phyloP scores from a whole-genome alignment of 2,329 filamentous ascomycete species.

The Rachicladosporium sp. region DNA sequence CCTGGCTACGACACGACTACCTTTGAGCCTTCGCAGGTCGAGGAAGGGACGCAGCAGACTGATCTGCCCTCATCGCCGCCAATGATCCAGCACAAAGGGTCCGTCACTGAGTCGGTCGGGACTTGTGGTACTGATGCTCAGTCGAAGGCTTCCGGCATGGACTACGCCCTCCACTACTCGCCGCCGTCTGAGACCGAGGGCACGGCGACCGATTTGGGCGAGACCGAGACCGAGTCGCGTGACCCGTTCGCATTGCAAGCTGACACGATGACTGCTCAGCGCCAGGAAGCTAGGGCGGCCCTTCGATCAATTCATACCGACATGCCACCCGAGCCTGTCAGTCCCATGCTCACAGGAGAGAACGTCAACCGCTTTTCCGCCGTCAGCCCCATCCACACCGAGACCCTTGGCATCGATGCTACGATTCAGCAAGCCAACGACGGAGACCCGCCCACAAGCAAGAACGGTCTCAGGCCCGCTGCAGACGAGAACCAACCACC shows the following conservation, averaged over 20 bases:
- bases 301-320: too few species aligned
- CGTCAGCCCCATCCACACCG: slow-evolving; percentile 22
- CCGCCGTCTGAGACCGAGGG: slow-evolving; percentile 18
- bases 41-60: background rate
- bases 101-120: slow-evolving; percentile 11
- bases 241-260: slow-evolving; percentile 22
- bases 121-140: slow-evolving; percentile 9
- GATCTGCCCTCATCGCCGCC: slow-evolving; percentile 5
- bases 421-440: slow-evolving; percentile 8
- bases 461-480: slow-evolving; percentile 4
- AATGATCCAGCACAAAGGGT: slow-evolving; percentile 8
- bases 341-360: slow-evolving; percentile 19
- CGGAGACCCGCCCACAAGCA: slow-evolving; percentile 5
- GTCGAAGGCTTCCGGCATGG: slow-evolving; percentile 16
- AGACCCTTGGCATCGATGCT: slow-evolving; percentile 19
- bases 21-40: slow-evolving; percentile 1
- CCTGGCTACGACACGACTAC: background rate
- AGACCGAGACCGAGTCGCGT: slow-evolving; percentile 19
- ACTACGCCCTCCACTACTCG: slow-evolving; percentile 23
- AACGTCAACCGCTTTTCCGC: slow-evolving; percentile 20
- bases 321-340: slow-evolving; percentile 13
- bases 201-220: slow-evolving; percentile 11
- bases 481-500: slow-evolving; percentile 9
- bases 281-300: slow-evolving; percentile 12
- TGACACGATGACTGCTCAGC: slow-evolving; percentile 22